A percentile compares a stretch with the other conserved stretches of the same genome.
These are phyloP conservation scores for Eucalyptus shirleyi DNA, from an alignment of 345 rosid genomes.

Conservation along the genomic window DNA sequence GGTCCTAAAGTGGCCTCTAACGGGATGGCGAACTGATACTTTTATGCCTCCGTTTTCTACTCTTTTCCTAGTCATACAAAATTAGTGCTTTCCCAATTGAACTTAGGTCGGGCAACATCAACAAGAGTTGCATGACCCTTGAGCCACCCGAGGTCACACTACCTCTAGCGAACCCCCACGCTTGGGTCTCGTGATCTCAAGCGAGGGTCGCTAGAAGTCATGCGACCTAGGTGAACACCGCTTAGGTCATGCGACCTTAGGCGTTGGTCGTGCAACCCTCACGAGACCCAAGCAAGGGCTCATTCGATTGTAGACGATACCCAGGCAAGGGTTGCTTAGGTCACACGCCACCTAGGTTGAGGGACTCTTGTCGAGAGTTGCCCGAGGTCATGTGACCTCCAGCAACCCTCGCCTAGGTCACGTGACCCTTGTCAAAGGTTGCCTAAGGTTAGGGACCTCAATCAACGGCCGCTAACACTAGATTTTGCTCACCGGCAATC, in stretches of 20 bases:
- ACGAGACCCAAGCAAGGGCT: rapidly evolving
- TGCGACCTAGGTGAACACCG: rapidly evolving
- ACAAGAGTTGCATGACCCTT: rapidly evolving
- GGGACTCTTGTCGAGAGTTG: rapidly evolving
- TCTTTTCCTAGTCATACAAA: not conserved
- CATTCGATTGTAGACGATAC: rapidly evolving
- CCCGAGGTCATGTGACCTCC: too few species aligned
- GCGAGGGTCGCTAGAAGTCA: too few species aligned
- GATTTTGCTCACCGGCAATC: rapidly evolving
- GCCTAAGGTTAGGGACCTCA: rapidly evolving
- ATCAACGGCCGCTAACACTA: rapidly evolving
- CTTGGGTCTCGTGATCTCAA: rapidly evolving
- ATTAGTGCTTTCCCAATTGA: not conserved
- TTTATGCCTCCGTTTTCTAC: too few species aligned
- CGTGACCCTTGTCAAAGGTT: rapidly evolving
- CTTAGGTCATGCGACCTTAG: rapidly evolving
- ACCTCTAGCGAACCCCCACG: rapidly evolving
- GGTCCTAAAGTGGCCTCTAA: too few species aligned
- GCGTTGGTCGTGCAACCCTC: rapidly evolving
- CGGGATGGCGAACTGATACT: too few species aligned
- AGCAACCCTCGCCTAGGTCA: rapidly evolving
- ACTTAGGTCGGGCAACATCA: too few species aligned
- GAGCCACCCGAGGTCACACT: rapidly evolving
- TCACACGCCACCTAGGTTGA: rapidly evolving
- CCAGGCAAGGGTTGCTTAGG: rapidly evolving